Percentiles rank a stretch among this genome's conserved stretches.
phyloP scores from a whole-genome alignment of 2,329 filamentous ascomycete species.

The Aspergillus sp. region DNA sequence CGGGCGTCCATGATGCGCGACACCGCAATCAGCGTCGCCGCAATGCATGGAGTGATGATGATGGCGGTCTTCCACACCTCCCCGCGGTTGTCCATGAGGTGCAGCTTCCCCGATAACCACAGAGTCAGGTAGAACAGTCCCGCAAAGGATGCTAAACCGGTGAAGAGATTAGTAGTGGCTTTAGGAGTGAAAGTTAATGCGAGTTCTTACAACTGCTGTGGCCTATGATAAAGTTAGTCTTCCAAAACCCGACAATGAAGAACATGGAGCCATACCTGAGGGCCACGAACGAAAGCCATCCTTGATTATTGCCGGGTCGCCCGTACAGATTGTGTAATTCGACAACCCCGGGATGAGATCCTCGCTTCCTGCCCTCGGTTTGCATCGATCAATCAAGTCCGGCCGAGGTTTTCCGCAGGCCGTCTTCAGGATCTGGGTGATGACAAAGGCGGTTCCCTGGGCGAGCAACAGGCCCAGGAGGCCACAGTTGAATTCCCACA shows the following conservation, averaged over 20 bases:
- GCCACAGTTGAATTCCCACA: constrained; percentile 64
- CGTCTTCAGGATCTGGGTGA: constrained; percentile 59
- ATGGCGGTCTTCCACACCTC: constrained; percentile 61
- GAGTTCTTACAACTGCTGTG: constrained; percentile 22
- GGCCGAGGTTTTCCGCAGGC: constrained; percentile 60
- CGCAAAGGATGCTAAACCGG: constrained; percentile 53
- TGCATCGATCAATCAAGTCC: constrained; percentile 58
- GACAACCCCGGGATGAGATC: constrained; percentile 43
- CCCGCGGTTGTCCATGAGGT: constrained; percentile 59
- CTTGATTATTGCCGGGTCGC: constrained; percentile 51
- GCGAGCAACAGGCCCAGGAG: constrained; percentile 56
- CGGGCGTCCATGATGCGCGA: constrained; percentile 62
- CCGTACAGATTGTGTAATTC: constrained; percentile 52
- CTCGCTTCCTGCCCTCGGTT: constrained; percentile 34
- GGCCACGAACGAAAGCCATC: constrained; percentile 61
- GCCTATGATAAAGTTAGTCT: constrained; percentile 19
- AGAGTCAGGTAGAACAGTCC: constrained; percentile 60
- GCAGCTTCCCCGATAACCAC: constrained; percentile 60
- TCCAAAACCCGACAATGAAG: neutral
- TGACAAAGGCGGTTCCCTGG: constrained; percentile 55
- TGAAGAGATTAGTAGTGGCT: constrained; percentile 13
- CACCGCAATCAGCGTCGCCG: constrained; percentile 55
- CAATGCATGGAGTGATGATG: constrained; percentile 54
- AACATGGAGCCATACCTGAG: constrained; percentile 41
- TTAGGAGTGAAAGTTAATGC: neutral